phyloP scores from a whole-genome alignment of 2,329 filamentous ascomycete species.

The Monilinia polystroma region DNA sequence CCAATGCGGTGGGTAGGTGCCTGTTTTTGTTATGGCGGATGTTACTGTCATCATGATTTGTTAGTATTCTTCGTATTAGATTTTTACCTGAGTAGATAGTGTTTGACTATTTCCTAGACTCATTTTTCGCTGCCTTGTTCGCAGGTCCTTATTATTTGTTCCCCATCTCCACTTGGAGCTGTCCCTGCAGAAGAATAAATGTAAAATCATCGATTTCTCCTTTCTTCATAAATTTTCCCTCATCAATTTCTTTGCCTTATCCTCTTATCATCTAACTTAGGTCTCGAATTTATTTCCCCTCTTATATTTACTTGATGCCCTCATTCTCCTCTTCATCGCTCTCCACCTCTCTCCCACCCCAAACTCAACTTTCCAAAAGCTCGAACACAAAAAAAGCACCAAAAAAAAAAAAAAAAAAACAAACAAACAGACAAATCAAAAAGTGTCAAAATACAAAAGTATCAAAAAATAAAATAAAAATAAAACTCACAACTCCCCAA shows the following conservation, averaged over 20 bases:
- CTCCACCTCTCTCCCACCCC: too few species aligned
- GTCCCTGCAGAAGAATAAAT: too few species aligned
- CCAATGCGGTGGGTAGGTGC: conserved; percentile 13
- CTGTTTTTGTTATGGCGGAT: not conserved
- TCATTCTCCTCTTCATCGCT: not conserved
- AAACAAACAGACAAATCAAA: too few species aligned
- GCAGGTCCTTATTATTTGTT: not conserved
- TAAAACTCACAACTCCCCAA: conserved; percentile 45
- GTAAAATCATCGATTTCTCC: too few species aligned
- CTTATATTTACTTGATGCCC: too few species aligned
- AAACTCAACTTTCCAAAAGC: not conserved
- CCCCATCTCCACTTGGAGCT: not conserved
- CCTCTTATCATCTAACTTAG: too few species aligned
- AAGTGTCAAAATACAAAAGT: not conserved
- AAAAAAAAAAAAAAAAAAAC: not conserved
- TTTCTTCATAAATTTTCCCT: too few species aligned
- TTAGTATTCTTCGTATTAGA: not conserved
- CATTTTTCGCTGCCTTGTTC: too few species aligned
- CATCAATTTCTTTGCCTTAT: too few species aligned
- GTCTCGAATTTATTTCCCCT: too few species aligned
- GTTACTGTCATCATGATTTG: not conserved
- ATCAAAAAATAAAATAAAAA: not conserved
- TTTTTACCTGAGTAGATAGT: too few species aligned
- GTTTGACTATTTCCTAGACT: too few species aligned
- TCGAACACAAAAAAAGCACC: not conserved